Base-by-base conservation (phyloP, 805 yeast species). In the Nakazawaea anatomiae region DNA sequence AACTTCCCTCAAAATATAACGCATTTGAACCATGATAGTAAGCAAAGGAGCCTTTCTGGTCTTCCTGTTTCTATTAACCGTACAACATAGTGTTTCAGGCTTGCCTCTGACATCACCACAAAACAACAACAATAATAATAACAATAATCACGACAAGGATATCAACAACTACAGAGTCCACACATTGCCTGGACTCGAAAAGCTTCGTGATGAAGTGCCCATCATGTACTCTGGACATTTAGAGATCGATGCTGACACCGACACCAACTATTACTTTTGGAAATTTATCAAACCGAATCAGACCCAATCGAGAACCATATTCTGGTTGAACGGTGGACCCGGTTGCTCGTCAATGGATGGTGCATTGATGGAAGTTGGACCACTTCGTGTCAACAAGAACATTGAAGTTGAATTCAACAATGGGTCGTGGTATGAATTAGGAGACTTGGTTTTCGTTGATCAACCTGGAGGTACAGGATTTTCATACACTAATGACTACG, bases 321-420 rank as follows among this genome's bases (percentile, higher is more conserved):
- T 94, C 50, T 94, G 99, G 98, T 74, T 94, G 27, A 94, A 94
- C 65, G 99, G 99, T 39, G 99, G 99, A 0, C 99, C 99, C 0
- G 99, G 99, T 0, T 94, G 99, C 65, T 90, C 97, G 1, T 90
- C 97, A 0, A 82, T 92, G 94, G 99, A 94, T 67, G 99, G 99
- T 12, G 96, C 96, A 0, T 64, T 94, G 56, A 80, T 91, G 80
- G 99, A 94, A 65, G 70, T 83, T 3, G 99, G 99, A 0, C 98
- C 99, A 0, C 78, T 89, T 42, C 73, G 96, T 49, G 76, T 89
- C 18, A 68, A 71, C 56, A 57, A 63, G 0, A 61, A 76, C 7
- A 54, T 56, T 11, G 63, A 73, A 47, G 75, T 89, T 7, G 66
- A 63, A 11, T 66, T 72, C 49, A 89, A 89, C 65, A 61, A 72